Base-by-base conservation (phyloP, 2,329 filamentous ascomycete genomes). In the Dactylonectria estremocensis region DNA sequence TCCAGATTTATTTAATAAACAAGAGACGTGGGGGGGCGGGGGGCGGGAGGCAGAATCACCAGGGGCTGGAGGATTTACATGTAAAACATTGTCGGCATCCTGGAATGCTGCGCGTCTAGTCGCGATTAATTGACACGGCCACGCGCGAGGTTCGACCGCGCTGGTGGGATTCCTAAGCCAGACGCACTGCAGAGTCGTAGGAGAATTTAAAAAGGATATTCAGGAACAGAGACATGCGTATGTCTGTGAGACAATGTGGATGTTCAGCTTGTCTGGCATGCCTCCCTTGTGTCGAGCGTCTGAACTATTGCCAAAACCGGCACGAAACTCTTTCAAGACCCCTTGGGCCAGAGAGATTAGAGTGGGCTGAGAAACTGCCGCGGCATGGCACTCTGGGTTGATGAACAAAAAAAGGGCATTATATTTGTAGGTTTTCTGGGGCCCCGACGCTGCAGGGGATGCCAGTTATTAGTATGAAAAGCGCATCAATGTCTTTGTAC, bases 401-500 rank as follows among this genome's bases (percentile, higher is more conserved):
- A 49, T 24, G 11, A 24, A 22, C 46, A 24, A 49, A 49, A 49
- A 49, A 72, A 37, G 66, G 56, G 52, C 69, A 69, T 68, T 61
- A 62, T 61, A 68, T 65, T 69, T 59, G 52, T 52, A 24, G 48
- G 22, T 46, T 65, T 40, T 60, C 69, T 70, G 45, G 45, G 16
- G 40, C 59, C 31, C 62, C 49, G 52, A 60, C 61, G 33, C 24
- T n/a, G 45, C 20, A 52, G 61, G 56, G 64, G 33, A 55, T 63
- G 49, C 50, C 57, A 69, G 59, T 49, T 33, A 72, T 61, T 65
- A 64, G 31, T 37, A 50, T 66, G 46, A 72, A 64, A 66, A 70
- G 67, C 69, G 70, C 74, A 73, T 67, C 65, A 67, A 72, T 73
- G 64, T 33, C n/a, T 35, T 53, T 63, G 60, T 70, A 73, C 75